A percentile compares a stretch with the other conserved stretches of the same genome.
Evolutionary conservation across 2,329 filamentous ascomycete genomes (phyloP).

Genomic region (Metarhizium sp.): DNA sequence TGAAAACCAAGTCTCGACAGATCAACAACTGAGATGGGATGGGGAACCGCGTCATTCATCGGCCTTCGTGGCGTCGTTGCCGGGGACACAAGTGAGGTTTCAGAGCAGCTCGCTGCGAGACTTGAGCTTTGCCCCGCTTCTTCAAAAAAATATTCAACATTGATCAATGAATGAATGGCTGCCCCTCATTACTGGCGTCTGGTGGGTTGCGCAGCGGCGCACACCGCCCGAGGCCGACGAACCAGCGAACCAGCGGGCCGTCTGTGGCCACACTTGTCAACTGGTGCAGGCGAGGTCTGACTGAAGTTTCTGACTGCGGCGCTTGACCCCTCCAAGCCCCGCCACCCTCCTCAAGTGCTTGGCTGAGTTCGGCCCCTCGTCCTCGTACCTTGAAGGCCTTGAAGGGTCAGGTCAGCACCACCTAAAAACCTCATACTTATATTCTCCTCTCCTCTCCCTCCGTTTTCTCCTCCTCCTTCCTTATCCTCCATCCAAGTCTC

Average conservation of each 20-base stretch:
- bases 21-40: too few relatives aligned
- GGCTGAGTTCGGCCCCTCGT: neutral
- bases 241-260: constrained; percentile 4
- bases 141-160: neutral
- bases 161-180: neutral
- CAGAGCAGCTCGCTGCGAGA: too few relatives aligned
- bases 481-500: constrained; percentile 8
- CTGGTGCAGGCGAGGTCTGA: neutral
- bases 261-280: neutral
- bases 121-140: neutral
- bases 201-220: neutral
- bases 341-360: neutral
- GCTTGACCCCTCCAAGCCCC: constrained; percentile 2
- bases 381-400: neutral
- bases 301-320: neutral
- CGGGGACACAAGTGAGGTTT: too few relatives aligned
- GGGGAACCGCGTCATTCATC: too few relatives aligned
- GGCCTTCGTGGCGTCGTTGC: too few relatives aligned
- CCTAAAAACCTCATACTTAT: constrained; percentile 13
- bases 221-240: constrained; percentile 7
- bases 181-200: constrained; percentile 2
- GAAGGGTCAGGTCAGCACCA: neutral
- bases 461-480: constrained; percentile 8
- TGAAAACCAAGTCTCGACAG: too few relatives aligned
- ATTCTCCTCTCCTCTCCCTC: constrained; percentile 1